phyloP scores from a whole-genome alignment of 306 rosid species.

The Malus orientalis region DNA sequence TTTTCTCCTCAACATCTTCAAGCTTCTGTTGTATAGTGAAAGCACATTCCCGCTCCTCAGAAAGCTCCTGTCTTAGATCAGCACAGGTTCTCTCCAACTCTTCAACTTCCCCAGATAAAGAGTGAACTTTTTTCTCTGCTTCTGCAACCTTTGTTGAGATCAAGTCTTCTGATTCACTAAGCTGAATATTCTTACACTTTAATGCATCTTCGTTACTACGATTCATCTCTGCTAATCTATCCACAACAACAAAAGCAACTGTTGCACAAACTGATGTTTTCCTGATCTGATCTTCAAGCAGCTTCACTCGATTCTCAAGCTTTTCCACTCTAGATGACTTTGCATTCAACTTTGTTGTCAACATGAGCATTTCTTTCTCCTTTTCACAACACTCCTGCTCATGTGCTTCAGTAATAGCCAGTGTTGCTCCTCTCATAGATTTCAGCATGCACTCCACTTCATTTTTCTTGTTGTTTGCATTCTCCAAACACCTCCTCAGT shows the following conservation, averaged over 20 bases:
- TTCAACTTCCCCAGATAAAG: conserved; percentile 27
- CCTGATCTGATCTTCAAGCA: conserved; percentile 43
- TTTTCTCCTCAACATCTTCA: conserved; percentile 46
- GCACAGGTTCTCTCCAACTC: conserved; percentile 43
- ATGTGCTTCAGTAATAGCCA: conserved; percentile 77
- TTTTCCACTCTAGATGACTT: conserved; percentile 31
- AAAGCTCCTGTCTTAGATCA: conserved; percentile 43
- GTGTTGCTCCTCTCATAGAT: conserved; percentile 79
- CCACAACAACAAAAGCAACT: conserved; percentile 61
- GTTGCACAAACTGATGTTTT: conserved; percentile 67
- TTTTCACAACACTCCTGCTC: conserved; percentile 60
- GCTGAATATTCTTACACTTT: conserved; percentile 35
- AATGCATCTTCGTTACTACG: conserved; percentile 37
- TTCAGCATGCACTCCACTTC: conserved; percentile 83
- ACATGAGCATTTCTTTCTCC: conserved; percentile 47
- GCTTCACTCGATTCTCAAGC: conserved; percentile 41
- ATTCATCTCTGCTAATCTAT: conserved; percentile 65
- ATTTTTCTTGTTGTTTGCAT: conserved; percentile 73
- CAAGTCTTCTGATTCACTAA: conserved; percentile 40
- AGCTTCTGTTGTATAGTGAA: conserved; percentile 47
- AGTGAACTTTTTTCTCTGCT: conserved; percentile 35
- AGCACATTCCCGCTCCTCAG: conserved; percentile 50
- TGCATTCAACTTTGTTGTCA: conserved; percentile 44
- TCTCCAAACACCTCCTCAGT: conserved; percentile 70
- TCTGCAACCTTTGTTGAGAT: conserved; percentile 46